These are phyloP conservation scores for Gynandropsis gynandra DNA, from an alignment of 345 rosid species.

Conservation along the genomic window DNA sequence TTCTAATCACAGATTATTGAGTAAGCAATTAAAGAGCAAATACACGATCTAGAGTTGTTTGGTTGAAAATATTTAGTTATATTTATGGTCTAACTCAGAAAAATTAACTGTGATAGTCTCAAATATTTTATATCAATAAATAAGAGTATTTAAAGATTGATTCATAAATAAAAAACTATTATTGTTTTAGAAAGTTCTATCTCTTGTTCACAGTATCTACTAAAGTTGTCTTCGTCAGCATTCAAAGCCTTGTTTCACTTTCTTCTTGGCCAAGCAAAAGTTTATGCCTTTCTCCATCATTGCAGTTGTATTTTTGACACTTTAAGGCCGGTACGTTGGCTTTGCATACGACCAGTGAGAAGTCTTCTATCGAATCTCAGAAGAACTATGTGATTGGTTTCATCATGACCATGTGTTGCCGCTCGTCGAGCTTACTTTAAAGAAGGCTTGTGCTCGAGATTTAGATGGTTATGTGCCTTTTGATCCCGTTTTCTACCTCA, in stretches of 20 bases:
- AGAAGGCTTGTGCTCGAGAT: conserved; percentile 68
- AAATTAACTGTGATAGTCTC: too few relatives aligned
- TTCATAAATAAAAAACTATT: too few relatives aligned
- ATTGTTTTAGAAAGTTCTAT: too few relatives aligned
- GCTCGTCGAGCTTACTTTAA: conserved; percentile 50
- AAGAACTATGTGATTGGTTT: conserved; percentile 46
- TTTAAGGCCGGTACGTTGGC: conserved; percentile 47
- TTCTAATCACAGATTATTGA: too few relatives aligned
- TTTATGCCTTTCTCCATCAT: conserved; percentile 50
- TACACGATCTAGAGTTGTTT: too few relatives aligned
- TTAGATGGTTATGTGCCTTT: conserved; percentile 49
- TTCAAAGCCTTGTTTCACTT: conserved; percentile 59
- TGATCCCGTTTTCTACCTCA: conserved; percentile 47
- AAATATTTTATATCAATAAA: too few relatives aligned
- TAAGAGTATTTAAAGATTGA: too few relatives aligned
- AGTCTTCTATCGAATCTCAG: conserved; percentile 34
- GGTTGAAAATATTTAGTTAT: too few relatives aligned
- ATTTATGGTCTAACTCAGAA: too few relatives aligned
- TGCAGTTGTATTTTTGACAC: conserved; percentile 44
- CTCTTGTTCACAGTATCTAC: too few relatives aligned
- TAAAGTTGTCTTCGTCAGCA: too few relatives aligned
- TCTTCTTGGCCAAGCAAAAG: conserved; percentile 66
- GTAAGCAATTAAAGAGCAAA: too few relatives aligned
- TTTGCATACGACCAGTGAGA: conserved; percentile 36
- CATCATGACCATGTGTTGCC: conserved; percentile 53